These are phyloP conservation scores for Globisporangium perplexum DNA, from an alignment of 352 stramenopile species.

Conservation along the genomic window DNA sequence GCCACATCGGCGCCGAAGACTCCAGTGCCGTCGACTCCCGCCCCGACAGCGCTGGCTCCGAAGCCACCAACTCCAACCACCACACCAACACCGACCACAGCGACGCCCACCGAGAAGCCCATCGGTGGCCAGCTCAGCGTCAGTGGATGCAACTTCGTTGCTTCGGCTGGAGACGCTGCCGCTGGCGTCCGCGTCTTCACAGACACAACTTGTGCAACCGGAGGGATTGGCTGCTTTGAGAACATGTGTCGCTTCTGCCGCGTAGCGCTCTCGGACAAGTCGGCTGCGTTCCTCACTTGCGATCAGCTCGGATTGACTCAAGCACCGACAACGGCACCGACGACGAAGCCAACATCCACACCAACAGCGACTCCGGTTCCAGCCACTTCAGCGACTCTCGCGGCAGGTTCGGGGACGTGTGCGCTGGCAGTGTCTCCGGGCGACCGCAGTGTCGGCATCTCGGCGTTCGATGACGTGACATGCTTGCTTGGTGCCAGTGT, in stretches of 20 bases:
- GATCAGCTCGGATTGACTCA: background rate
- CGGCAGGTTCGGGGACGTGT: background rate
- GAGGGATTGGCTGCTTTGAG: constrained; percentile 5
- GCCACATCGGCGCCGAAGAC: too few relatives aligned
- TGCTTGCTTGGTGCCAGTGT: background rate
- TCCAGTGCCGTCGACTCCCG: too few relatives aligned
- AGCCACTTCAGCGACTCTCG: too few relatives aligned
- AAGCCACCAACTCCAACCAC: background rate
- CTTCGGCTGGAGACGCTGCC: background rate
- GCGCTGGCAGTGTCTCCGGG: background rate
- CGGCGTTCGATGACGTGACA: background rate
- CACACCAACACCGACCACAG: background rate
- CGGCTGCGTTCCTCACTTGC: background rate
- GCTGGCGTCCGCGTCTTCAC: constrained; percentile 9
- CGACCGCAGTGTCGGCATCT: background rate
- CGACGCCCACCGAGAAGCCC: background rate
- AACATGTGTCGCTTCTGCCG: constrained; percentile 21
- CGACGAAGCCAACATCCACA: background rate
- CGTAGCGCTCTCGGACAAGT: background rate
- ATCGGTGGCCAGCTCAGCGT: constrained; percentile 1
- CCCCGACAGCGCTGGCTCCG: background rate
- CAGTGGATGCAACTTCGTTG: background rate
- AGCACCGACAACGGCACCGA: background rate
- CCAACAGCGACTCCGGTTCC: background rate
- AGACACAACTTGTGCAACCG: constrained; percentile 9